Evolutionary conservation across 106 monocot species (phyloP).

Genomic region (Cymbidium sinense): DNA sequence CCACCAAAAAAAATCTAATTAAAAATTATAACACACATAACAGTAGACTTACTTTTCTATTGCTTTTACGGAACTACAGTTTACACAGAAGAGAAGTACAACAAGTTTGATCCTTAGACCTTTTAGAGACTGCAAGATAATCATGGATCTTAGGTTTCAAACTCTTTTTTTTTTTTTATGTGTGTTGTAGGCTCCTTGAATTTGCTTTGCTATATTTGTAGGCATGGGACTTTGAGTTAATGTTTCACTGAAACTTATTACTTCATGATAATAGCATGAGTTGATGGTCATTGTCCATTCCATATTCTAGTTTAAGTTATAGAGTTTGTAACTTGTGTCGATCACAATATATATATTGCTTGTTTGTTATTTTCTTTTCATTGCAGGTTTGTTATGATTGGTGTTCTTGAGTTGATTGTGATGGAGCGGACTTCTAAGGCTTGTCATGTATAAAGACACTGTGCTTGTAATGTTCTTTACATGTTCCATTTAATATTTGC

Average conservation of each 20-base stretch:
- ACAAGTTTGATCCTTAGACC: neutral
- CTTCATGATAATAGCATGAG: neutral
- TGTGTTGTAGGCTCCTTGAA: neutral
- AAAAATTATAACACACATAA: no score
- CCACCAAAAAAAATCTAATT: no score
- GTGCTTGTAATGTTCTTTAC: neutral
- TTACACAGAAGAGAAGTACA: neutral
- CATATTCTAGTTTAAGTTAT: neutral
- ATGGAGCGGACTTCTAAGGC: neutral
- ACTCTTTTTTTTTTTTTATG: neutral
- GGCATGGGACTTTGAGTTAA: neutral
- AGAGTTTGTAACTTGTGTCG: neutral
- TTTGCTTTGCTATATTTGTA: neutral
- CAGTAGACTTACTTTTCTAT: no score
- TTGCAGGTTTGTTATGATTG: neutral
- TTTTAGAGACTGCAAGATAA: neutral
- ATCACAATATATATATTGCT: neutral
- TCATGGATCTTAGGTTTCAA: neutral
- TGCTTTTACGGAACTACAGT: no score
- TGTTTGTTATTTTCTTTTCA: neutral
- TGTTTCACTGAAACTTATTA: neutral
- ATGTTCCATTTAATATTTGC: neutral
- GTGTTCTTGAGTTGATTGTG: neutral
- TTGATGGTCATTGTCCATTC: neutral
- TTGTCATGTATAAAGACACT: neutral